Percentiles rank a stretch among this genome's conserved stretches.
Conservation (phyloP, 1,139 yeast species). For the Pichia norvegensis region DNA sequence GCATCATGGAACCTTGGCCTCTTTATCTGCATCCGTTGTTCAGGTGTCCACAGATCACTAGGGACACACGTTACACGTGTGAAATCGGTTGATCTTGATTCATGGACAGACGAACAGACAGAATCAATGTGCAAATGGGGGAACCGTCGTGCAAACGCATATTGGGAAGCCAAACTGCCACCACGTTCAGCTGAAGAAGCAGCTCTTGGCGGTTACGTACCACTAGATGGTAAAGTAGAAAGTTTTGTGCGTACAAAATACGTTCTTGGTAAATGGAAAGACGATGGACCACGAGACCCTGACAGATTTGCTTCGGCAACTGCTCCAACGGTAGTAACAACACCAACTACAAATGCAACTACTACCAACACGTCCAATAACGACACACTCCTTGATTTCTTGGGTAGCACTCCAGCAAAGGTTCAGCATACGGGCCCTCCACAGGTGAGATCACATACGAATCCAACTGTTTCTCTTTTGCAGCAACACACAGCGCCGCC, state of each 20-base stretch:
- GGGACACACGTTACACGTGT: conserved; percentile 90
- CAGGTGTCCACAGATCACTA: conserved; percentile 91
- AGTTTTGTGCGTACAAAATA: conserved; percentile 88
- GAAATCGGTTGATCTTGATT: conserved; percentile 86
- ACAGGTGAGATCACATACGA: conserved; percentile 7
- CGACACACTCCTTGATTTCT: conserved; percentile 1
- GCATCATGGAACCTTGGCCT: conserved; percentile 95
- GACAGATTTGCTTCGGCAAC: conserved; percentile 2
- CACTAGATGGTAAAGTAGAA: conserved; percentile 80
- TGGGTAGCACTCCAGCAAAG: background rate
- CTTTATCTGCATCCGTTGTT: conserved; percentile 85
- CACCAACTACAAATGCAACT: conserved; percentile 5
- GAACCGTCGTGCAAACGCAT: conserved; percentile 63
- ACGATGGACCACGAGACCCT: conserved; percentile 52
- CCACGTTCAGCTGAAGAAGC: conserved; percentile 31
- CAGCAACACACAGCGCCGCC: conserved; percentile 9
- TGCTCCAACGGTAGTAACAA: background rate
- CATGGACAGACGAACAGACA: conserved; percentile 94
- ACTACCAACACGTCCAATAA: background rate
- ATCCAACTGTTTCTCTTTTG: conserved; percentile 7
- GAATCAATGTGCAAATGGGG: conserved; percentile 84
- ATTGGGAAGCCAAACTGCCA: conserved; percentile 69
- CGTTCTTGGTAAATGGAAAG: conserved; percentile 81
- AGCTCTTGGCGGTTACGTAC: conserved; percentile 46
- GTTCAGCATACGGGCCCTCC: background rate